Evolutionary conservation across 2,329 filamentous ascomycete species (phyloP).

Genomic region (Fusarium sp.): DNA sequence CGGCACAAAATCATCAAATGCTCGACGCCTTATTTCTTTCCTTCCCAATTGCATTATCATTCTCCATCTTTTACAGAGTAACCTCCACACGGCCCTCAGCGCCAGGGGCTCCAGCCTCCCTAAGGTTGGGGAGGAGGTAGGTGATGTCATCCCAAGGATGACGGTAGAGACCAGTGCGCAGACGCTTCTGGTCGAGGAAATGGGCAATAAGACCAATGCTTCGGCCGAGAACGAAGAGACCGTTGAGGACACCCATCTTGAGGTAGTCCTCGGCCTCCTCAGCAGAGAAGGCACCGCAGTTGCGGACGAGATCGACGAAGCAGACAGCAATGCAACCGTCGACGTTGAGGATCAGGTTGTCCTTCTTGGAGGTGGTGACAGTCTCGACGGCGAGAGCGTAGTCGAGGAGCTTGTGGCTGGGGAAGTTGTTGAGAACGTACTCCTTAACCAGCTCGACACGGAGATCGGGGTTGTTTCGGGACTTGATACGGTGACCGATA

Average conservation of each 20-base stretch:
- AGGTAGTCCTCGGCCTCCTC: slow-evolving; percentile 99
- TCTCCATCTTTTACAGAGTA: slow-evolving; percentile 68
- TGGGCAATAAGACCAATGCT: slow-evolving; percentile 99
- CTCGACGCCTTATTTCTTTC: slow-evolving; percentile 50
- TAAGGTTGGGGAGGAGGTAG: slow-evolving; percentile 87
- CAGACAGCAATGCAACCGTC: slow-evolving; percentile 98
- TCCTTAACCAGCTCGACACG: slow-evolving; percentile 99
- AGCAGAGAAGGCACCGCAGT: slow-evolving; percentile 94
- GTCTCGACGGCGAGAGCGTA: slow-evolving; percentile 98
- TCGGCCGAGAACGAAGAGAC: slow-evolving; percentile 97
- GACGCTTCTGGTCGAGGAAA: slow-evolving; percentile 99
- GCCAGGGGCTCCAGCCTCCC: slow-evolving; percentile 77
- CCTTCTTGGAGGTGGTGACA: slow-evolving; percentile 99
- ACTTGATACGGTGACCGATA: slow-evolving; percentile 99
- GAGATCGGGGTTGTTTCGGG: slow-evolving; percentile 99
- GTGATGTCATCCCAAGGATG: slow-evolving; percentile 99
- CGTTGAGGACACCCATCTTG: slow-evolving; percentile 98
- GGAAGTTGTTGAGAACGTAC: slow-evolving; percentile 97
- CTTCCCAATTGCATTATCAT: slow-evolving; percentile 48
- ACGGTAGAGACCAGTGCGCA: slow-evolving; percentile 97
- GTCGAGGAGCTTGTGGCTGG: slow-evolving; percentile 97
- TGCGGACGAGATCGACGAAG: slow-evolving; percentile 97
- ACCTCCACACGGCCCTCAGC: slow-evolving; percentile 92
- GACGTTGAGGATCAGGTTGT: slow-evolving; percentile 99
- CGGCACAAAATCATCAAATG: slow-evolving; percentile 54